Evolutionary conservation across 2,329 filamentous ascomycete species (phyloP).

Genomic region (Pezicula radicicola): DNA sequence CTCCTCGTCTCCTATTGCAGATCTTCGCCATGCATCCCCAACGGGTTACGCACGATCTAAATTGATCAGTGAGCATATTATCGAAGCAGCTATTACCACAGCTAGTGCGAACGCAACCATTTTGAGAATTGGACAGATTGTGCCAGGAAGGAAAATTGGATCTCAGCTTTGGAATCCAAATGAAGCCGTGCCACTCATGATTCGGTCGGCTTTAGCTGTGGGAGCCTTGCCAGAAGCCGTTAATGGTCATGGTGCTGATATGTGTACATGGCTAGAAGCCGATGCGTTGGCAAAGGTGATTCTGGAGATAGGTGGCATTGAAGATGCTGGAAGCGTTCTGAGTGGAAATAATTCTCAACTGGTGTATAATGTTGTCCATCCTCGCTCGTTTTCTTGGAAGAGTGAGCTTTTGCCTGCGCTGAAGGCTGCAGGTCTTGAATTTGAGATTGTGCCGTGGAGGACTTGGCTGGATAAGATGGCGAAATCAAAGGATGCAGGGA

Average conservation of each 20-base stretch:
- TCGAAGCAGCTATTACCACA: constrained; percentile 29
- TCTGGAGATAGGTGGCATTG: background rate
- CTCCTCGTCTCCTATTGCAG: constrained; percentile 28
- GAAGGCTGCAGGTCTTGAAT: constrained; percentile 36
- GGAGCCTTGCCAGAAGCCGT: constrained; percentile 39
- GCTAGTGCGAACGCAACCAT: constrained; percentile 31
- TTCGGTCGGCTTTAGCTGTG: constrained; percentile 41
- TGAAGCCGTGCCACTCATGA: constrained; percentile 50
- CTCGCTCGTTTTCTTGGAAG: constrained; percentile 41
- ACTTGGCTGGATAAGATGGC: constrained; percentile 43
- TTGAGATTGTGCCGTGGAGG: constrained; percentile 35
- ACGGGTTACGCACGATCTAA: constrained; percentile 51
- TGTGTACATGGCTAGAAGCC: constrained; percentile 40
- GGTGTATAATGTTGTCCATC: constrained; percentile 51
- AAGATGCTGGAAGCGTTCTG: background rate
- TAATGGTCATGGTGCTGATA: constrained; percentile 18
- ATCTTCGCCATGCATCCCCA: constrained; percentile 32
- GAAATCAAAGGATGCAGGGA: constrained; percentile 30
- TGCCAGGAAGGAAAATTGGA: constrained; percentile 29
- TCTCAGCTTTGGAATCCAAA: constrained; percentile 41
- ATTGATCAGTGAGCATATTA: constrained; percentile 43
- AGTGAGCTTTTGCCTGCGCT: constrained; percentile 47
- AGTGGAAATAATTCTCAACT: constrained; percentile 5
- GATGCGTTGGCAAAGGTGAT: constrained; percentile 36
- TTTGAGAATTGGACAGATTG: constrained; percentile 48